A percentile compares a stretch with the other conserved stretches of the same genome.
Evolutionary conservation across 208 protist genomes (phyloP).

Genomic region (Tritrichomonas musculus): DNA sequence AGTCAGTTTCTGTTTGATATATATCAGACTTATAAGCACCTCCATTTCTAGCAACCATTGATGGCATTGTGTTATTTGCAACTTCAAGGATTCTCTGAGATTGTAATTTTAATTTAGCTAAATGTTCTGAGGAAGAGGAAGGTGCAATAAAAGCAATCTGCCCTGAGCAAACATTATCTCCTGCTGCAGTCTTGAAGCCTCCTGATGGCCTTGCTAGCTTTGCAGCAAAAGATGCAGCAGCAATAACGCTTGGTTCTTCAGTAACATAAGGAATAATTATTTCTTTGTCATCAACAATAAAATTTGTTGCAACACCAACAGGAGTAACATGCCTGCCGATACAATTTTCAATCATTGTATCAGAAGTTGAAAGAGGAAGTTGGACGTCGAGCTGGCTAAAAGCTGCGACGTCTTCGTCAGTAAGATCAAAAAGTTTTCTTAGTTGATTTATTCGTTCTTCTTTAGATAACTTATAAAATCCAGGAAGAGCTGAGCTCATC

Average conservation of each 20-base stretch:
- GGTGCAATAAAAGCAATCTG: background rate
- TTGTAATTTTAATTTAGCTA: background rate
- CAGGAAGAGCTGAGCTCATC: background rate
- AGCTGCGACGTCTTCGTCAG: background rate
- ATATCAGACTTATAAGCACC: background rate
- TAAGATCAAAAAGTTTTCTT: background rate
- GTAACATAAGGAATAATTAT: background rate
- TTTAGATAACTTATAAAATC: conserved; percentile 3
- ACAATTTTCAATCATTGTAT: conserved; percentile 36
- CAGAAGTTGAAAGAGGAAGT: background rate
- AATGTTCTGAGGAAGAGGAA: background rate
- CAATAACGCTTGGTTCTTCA: conserved; percentile 31
- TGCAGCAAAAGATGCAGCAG: background rate
- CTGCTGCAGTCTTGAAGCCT: background rate
- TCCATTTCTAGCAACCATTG: conserved; percentile 14
- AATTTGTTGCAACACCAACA: background rate
- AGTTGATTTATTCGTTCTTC: background rate
- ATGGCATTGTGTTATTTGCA: background rate
- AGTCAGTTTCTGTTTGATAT: background rate
- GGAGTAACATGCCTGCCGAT: background rate
- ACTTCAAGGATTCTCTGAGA: background rate
- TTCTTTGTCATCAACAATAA: background rate
- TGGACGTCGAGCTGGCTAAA: background rate
- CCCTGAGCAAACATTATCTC: background rate
- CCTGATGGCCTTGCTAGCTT: background rate